These are phyloP conservation scores for Pseudogymnoascus sp. DNA, from an alignment of 2,329 filamentous ascomycete species.

Conservation along the genomic window DNA sequence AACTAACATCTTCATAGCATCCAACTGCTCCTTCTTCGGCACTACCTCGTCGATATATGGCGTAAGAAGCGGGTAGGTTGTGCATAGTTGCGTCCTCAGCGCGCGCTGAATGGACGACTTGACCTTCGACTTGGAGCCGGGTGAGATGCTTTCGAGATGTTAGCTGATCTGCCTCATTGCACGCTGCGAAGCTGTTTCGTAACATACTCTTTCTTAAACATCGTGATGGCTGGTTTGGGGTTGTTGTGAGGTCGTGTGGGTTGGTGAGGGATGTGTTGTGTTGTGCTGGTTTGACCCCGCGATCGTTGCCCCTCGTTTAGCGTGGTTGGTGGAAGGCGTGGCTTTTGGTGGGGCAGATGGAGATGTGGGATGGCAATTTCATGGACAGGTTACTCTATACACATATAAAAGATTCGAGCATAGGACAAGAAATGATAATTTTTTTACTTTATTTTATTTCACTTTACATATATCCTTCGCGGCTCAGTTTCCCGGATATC, in stretches of 20 bases:
- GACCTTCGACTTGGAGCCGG: slow-evolving; percentile 85
- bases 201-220: slow-evolving; percentile 88
- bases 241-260: neutral
- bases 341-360: slow-evolving; percentile 3
- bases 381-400: neutral
- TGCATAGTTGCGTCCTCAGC: slow-evolving; percentile 74
- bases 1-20: slow-evolving; percentile 73
- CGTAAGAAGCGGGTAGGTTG: slow-evolving; percentile 78
- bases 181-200: slow-evolving; percentile 12
- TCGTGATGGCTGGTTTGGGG: slow-evolving; percentile 37
- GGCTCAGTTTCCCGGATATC: neutral
- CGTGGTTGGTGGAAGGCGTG: slow-evolving; percentile 1
- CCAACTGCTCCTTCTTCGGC: slow-evolving; percentile 87
- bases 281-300: slow-evolving; percentile 6
- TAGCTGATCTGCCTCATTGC: slow-evolving; percentile 15
- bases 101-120: slow-evolving; percentile 91
- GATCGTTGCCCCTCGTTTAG: slow-evolving; percentile 10
- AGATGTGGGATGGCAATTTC: neutral
- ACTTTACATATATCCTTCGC: neutral
- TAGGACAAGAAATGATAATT: neutral
- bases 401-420: neutral
- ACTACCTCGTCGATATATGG: slow-evolving; percentile 90
- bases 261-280: slow-evolving; percentile 23
- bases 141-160: slow-evolving; percentile 53
- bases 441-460: neutral